Evolutionary conservation across 2,329 filamentous ascomycete genomes (phyloP).

Genomic region (Paecilomyces variotii): DNA sequence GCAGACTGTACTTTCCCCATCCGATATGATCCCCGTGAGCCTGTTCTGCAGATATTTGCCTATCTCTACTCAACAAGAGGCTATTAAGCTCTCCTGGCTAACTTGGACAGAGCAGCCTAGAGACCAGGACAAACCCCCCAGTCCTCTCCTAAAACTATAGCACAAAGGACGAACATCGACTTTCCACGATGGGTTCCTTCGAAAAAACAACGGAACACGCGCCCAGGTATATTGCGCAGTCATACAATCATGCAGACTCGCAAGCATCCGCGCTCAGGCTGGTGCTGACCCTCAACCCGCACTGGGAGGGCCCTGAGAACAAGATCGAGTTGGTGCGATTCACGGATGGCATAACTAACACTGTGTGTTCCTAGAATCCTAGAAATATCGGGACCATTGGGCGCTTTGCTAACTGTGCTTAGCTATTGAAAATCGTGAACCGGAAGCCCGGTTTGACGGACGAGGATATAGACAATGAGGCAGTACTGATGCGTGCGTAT

Average conservation of each 20-base stretch:
- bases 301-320: conserved; percentile 69
- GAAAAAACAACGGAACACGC: conserved; percentile 7
- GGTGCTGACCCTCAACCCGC: conserved; percentile 68
- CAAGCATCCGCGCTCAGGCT: conserved; percentile 71
- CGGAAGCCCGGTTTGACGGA: conserved; percentile 57
- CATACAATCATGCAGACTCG: conserved; percentile 69
- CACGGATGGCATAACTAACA: conserved; percentile 98
- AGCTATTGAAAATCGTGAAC: conserved; percentile 46
- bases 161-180: background rate
- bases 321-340: conserved; percentile 81
- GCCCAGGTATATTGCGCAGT: conserved; percentile 57
- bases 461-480: conserved; percentile 72
- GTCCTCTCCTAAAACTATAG: background rate
- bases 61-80: background rate
- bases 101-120: background rate
- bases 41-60: background rate
- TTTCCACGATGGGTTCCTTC: background rate
- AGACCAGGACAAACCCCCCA: background rate
- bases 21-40: background rate
- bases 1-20: background rate
- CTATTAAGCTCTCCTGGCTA: background rate
- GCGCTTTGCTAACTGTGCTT: conserved; percentile 6
- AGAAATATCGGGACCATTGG: conserved; percentile 12
- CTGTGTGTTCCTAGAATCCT: conserved; percentile 41
- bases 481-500: conserved; percentile 85